Base-by-base conservation (phyloP, 345 rosid species). In the Lepidium sativum region DNA sequence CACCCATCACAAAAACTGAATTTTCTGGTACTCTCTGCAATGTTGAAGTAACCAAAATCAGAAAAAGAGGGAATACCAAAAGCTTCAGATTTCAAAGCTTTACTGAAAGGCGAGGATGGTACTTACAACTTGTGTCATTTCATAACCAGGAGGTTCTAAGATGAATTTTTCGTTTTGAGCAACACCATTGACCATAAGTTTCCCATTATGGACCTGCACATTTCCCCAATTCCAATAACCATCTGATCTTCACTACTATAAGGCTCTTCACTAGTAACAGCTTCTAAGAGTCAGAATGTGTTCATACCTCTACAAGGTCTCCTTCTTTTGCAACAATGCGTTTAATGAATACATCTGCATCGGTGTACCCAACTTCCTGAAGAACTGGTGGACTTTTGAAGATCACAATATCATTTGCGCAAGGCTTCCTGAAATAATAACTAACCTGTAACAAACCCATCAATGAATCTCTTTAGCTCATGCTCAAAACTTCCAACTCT, bases 1-100 rank as follows among this genome's bases (percentile, higher is more conserved):
- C 99, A 32, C 99, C 99, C 97, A 94, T 91, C 74, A 94, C 99
- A 54, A 91, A 91, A 38, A 88, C 97, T 4, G 82, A 85, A 63
- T 85, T 82, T 68, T 85, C 91, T 0, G 92, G 95, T 65, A 91
- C 86, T 6, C 72, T 80, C 97, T 91, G 70, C 68, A 38, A 60
- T 18, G 18, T n/a, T 21, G 64, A 48, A 59, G 57, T 17, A 62
- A 29, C 23, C 39, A 21, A 13, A 29, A 9, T 54, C 18, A 42
- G 32, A 64, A 65, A 65, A 45, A 52, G 8, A 31, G 21, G 11
- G 15, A 11, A 13, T 54, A 29, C 16, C 44, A 11, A 34, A 35
- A 44, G 21, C 17, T 31, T 34, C 11, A 72, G 34, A 34, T 29
- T 29, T 27, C 2, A 49, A 38, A 35, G 25, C 54, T 47, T 50